These are phyloP conservation scores for Coemansia sp. DNA, from an alignment of 192 early-diverging fungal genomes.

Conservation along the genomic window DNA sequence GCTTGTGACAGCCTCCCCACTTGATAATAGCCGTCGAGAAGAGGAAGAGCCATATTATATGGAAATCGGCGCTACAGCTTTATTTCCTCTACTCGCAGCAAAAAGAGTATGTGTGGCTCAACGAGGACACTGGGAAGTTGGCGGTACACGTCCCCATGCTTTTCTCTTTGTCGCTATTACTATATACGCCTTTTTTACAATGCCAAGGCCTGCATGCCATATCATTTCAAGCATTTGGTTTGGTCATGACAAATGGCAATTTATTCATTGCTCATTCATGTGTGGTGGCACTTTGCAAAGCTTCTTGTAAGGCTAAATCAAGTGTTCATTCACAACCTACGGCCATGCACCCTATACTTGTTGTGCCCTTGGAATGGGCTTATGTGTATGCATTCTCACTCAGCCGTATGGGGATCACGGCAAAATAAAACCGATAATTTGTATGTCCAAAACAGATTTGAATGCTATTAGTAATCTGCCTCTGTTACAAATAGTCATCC, in stretches of 20 bases:
- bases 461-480: background rate
- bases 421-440: background rate
- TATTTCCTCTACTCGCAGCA: background rate
- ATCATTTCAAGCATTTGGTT: background rate
- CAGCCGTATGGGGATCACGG: background rate
- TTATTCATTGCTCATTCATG: background rate
- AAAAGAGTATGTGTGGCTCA: background rate
- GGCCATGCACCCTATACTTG: background rate
- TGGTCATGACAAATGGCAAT: background rate
- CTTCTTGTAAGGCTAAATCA: background rate
- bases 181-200: background rate
- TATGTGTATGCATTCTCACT: background rate
- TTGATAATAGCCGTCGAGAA: too few relatives aligned
- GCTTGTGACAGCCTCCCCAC: too few relatives aligned
- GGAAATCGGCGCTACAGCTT: background rate
- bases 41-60: too few relatives aligned
- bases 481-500: background rate
- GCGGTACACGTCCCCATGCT: background rate
- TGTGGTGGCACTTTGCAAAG: background rate
- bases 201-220: background rate
- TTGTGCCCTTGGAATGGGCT: background rate
- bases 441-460: background rate
- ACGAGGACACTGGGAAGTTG: background rate
- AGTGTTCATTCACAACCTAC: background rate
- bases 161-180: background rate